Evolutionary conservation across 1,284 basidiomycete genomes (phyloP).

Genomic region (Neonothopanus nambi): DNA sequence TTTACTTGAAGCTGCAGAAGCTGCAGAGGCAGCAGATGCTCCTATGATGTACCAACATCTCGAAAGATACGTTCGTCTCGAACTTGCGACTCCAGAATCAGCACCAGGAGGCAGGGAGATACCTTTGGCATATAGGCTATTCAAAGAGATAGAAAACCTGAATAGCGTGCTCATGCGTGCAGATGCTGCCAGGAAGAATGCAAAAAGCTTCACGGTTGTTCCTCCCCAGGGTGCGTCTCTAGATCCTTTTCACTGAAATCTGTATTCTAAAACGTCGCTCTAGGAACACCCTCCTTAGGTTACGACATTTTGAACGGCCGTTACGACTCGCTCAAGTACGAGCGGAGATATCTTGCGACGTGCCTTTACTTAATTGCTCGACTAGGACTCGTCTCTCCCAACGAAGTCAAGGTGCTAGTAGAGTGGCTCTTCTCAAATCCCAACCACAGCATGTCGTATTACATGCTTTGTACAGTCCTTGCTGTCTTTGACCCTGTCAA

Average conservation of each 20-base stretch:
- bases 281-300: constrained; percentile 50
- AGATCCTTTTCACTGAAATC: background rate
- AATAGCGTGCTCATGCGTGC: constrained; percentile 53
- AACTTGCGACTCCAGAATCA: constrained; percentile 44
- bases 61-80: constrained; percentile 51
- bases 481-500: constrained; percentile 70
- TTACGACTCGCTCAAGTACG: constrained; percentile 70
- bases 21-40: constrained; percentile 39
- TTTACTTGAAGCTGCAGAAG: constrained; percentile 42
- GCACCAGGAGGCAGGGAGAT: constrained; percentile 31
- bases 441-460: constrained; percentile 68
- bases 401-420: constrained; percentile 59
- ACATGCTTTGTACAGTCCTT: constrained; percentile 70
- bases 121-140: constrained; percentile 55
- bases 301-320: constrained; percentile 65
- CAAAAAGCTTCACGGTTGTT: constrained; percentile 56
- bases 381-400: constrained; percentile 58
- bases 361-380: constrained; percentile 64
- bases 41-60: constrained; percentile 49
- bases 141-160: constrained; percentile 62
- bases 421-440: constrained; percentile 68
- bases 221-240: constrained; percentile 50
- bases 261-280: constrained; percentile 1
- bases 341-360: constrained; percentile 64
- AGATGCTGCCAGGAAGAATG: constrained; percentile 58